Evolutionary conservation across 179 eudicot genomes (phyloP).

Genomic region (Vitellaria paradoxa): DNA sequence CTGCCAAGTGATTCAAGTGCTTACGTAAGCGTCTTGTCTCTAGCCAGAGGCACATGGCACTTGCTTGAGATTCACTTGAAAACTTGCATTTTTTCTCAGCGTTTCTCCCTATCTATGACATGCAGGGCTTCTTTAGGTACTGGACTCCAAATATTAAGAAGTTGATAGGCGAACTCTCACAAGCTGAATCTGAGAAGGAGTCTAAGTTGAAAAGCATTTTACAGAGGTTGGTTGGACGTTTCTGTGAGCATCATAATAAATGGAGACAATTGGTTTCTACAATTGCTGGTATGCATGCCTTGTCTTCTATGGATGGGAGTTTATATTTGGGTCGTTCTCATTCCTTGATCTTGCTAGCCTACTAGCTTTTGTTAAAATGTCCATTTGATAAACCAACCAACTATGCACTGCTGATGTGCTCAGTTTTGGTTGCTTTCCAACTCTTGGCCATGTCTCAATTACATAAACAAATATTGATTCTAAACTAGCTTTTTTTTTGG

Average conservation of each 20-base stretch:
- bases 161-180: conserved; percentile 61
- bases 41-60: background rate
- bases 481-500: background rate
- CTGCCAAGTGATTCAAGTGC: background rate
- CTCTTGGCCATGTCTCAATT: background rate
- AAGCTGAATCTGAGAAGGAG: conserved; percentile 84
- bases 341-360: background rate
- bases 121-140: conserved; percentile 86
- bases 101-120: background rate
- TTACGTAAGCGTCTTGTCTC: background rate
- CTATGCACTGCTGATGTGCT: background rate
- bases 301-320: background rate
- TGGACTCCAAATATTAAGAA: conserved; percentile 82
- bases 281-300: conserved; percentile 61
- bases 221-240: conserved; percentile 71
- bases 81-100: background rate
- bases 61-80: background rate
- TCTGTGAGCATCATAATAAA: conserved; percentile 80
- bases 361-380: background rate
- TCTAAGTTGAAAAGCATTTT: conserved; percentile 76
- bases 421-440: background rate
- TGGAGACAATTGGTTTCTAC: conserved; percentile 84
- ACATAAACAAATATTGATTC: too few relatives aligned
- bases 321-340: background rate
- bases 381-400: background rate